Conservation (phyloP, 2,329 filamentous ascomycete species). For the Arthroderma sp. region DNA sequence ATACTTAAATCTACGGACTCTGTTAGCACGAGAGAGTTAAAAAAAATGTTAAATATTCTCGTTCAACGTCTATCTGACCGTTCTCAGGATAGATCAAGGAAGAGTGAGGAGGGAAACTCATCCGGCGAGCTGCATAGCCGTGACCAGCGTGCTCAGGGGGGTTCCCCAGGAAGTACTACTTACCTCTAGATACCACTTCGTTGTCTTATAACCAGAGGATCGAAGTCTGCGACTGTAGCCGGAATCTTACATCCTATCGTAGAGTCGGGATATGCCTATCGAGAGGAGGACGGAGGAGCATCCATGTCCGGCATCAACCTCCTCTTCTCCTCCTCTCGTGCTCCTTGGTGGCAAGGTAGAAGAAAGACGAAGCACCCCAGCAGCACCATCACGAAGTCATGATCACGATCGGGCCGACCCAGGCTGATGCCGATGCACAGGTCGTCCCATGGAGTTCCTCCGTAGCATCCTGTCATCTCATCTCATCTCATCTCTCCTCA, state of each 20-base stretch:
- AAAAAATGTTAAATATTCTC: too few species aligned
- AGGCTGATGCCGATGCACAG: background rate
- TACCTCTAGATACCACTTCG: too few species aligned
- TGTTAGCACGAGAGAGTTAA: too few species aligned
- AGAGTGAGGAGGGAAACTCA: background rate
- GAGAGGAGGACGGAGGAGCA: background rate
- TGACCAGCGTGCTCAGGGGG: background rate
- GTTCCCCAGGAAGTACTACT: background rate
- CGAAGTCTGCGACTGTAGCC: background rate
- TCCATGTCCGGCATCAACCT: background rate
- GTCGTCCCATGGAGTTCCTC: background rate
- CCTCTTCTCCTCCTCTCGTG: background rate
- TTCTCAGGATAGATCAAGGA: too few species aligned
- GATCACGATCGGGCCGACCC: background rate
- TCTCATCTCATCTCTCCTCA: too few species aligned
- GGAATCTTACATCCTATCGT: background rate
- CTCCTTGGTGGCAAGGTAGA: background rate
- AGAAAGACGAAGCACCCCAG: too few species aligned
- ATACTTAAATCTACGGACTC: background rate
- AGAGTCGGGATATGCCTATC: background rate
- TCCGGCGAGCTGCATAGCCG: background rate
- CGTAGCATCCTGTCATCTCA: too few species aligned
- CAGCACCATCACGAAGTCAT: background rate
- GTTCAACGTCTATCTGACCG: too few species aligned
- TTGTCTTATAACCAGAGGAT: too few species aligned